These are phyloP conservation scores for Annulohypoxylon moriforme DNA, from an alignment of 495 filamentous ascomycete species.

Conservation along the genomic window DNA sequence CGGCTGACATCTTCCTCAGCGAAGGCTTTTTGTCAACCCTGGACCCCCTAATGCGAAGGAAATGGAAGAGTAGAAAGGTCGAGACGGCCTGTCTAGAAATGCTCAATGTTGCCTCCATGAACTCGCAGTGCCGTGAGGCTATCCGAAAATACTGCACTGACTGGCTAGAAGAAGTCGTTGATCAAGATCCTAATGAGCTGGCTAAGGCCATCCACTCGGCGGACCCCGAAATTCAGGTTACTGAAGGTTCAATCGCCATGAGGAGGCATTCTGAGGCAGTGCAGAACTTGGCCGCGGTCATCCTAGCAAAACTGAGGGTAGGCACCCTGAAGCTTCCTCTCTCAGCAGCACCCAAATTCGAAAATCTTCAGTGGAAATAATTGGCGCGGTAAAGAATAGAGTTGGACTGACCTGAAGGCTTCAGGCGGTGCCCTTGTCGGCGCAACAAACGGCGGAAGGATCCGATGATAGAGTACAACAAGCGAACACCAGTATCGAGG, in stretches of 20 bases:
- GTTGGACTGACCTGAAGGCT: conserved; percentile 60
- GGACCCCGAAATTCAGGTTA: conserved; percentile 51
- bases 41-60: conserved; percentile 75
- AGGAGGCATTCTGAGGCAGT: conserved; percentile 62
- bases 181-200: conserved; percentile 70
- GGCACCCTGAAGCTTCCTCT: conserved; percentile 51
- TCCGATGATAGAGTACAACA: conserved; percentile 56
- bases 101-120: conserved; percentile 89
- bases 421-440: conserved; percentile 61
- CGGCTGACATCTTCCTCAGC: conserved; percentile 80
- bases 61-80: conserved; percentile 79
- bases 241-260: conserved; percentile 60
- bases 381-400: conserved; percentile 23
- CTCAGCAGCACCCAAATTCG: conserved; percentile 18
- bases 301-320: conserved; percentile 80
- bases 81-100: conserved; percentile 87
- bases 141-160: conserved; percentile 81
- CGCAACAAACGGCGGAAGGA: conserved; percentile 55
- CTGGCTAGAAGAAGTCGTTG: conserved; percentile 84
- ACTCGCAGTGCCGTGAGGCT: conserved; percentile 78
- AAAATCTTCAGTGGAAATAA: conserved; percentile 43
- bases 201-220: conserved; percentile 59
- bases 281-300: conserved; percentile 79
- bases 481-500: conserved; percentile 69
- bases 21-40: conserved; percentile 81